These are phyloP conservation scores for Pleodorina starrii DNA, from an alignment of 139 green algal species.

Conservation along the genomic window DNA sequence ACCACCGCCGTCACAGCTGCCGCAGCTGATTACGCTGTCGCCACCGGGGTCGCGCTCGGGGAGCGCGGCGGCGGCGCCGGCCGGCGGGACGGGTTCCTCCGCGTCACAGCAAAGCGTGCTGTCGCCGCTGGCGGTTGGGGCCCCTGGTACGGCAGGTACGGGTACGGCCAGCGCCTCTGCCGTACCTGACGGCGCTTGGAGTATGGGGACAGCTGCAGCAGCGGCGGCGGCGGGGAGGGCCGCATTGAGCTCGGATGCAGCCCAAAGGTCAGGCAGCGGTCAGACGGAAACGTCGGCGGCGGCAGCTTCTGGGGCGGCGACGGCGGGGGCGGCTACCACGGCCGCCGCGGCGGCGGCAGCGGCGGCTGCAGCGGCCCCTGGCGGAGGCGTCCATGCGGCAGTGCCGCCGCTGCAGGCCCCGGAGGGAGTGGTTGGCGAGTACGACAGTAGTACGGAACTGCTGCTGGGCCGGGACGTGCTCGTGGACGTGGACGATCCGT, in stretches of 20 bases:
- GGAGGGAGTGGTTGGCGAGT: too few species aligned
- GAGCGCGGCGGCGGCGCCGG: too few species aligned
- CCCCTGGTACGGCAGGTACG: not conserved
- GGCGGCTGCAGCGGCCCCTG: not conserved
- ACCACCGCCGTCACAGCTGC: not conserved
- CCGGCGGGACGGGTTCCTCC: too few species aligned
- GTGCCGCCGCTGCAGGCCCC: not conserved
- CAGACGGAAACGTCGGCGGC: not conserved
- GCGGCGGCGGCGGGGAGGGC: too few species aligned
- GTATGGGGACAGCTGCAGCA: not conserved
- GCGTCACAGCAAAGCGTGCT: too few species aligned
- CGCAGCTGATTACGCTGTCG: too few species aligned
- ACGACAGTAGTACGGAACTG: slow-evolving; percentile 3
- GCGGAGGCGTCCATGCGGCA: not conserved
- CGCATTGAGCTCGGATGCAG: not conserved
- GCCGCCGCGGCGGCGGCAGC: not conserved
- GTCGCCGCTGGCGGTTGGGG: too few species aligned
- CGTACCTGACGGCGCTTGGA: not conserved
- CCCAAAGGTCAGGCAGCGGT: not conserved
- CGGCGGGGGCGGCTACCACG: not conserved
- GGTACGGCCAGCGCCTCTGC: not conserved
- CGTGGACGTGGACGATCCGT: slow-evolving; percentile 36
- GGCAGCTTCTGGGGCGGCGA: not conserved
- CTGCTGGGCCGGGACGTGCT: slow-evolving; percentile 40
- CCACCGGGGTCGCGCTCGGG: too few species aligned